These are phyloP conservation scores for Huntiella decipiens DNA, from an alignment of 2,329 filamentous ascomycete genomes.

Conservation along the genomic window DNA sequence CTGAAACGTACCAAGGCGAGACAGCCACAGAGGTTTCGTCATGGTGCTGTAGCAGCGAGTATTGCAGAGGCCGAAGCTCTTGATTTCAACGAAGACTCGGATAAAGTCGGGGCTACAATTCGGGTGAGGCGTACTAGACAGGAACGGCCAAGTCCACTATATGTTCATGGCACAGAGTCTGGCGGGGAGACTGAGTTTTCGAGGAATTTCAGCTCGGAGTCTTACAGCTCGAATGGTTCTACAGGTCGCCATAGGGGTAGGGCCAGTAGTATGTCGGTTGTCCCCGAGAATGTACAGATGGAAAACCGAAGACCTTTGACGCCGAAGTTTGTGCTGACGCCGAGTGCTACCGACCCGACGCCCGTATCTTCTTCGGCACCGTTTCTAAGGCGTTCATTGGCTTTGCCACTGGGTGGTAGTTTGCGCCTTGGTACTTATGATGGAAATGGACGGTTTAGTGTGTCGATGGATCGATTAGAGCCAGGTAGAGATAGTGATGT, in stretches of 20 bases:
- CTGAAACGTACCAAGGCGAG: not conserved
- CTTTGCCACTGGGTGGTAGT: not conserved
- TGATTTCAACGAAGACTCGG: not conserved
- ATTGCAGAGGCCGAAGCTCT: not conserved
- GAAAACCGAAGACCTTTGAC: too few relatives aligned
- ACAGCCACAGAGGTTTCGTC: not conserved
- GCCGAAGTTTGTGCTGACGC: not conserved
- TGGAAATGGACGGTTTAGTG: not conserved
- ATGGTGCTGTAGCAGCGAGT: not conserved
- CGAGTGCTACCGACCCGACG: not conserved
- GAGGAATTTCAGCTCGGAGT: not conserved
- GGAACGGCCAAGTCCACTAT: not conserved
- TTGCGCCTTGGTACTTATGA: not conserved
- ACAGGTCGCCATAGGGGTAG: not conserved
- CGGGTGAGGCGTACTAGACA: not conserved
- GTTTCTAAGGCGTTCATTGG: not conserved
- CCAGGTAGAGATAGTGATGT: not conserved
- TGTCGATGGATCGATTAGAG: not conserved
- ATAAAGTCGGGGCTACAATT: not conserved
- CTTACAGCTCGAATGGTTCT: not conserved
- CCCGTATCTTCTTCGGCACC: not conserved
- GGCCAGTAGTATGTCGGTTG: not conserved
- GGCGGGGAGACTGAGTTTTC: not conserved
- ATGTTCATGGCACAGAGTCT: not conserved
- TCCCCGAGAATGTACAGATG: not conserved